These are phyloP conservation scores for Gynandropsis gynandra DNA, from an alignment of 345 rosid species.

Conservation along the genomic window DNA sequence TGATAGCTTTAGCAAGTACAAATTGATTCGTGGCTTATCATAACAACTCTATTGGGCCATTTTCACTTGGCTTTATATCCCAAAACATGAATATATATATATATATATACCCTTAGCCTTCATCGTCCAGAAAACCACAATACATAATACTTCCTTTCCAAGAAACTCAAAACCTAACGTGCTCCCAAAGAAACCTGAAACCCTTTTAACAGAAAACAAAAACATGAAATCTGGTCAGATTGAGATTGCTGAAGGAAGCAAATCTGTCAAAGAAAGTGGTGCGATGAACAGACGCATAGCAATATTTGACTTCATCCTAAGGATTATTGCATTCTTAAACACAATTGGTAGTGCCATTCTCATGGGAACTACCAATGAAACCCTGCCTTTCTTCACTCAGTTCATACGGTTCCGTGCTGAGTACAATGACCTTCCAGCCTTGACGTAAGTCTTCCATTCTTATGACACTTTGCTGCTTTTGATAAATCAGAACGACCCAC, in stretches of 20 bases:
- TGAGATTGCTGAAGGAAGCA: constrained; percentile 28
- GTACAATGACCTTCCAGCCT: constrained; percentile 48
- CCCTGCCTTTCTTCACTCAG: constrained; percentile 47
- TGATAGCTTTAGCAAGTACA: no score
- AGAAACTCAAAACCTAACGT: constrained; percentile 15
- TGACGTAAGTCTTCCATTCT: constrained; percentile 33
- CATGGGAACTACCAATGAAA: constrained; percentile 62
- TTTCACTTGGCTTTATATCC: constrained; percentile 21
- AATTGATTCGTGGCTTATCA: no score
- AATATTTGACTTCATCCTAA: constrained; percentile 49
- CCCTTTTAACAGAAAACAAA: background rate
- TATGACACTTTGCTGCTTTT: background rate
- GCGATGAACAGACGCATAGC: constrained; percentile 32
- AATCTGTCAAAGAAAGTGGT: constrained; percentile 21
- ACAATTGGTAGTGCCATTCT: constrained; percentile 54
- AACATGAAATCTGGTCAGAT: constrained; percentile 33
- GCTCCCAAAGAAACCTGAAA: background rate
- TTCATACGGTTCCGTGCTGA: constrained; percentile 38
- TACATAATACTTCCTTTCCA: background rate
- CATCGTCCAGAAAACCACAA: background rate
- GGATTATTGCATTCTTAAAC: constrained; percentile 42
- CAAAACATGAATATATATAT: constrained; percentile 21
- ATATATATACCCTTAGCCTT: constrained; percentile 21
- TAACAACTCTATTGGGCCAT: no score
- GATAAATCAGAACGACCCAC: background rate